These are phyloP conservation scores for Candida sp. DNA, from an alignment of 1,139 yeast genomes.

Conservation along the genomic window DNA sequence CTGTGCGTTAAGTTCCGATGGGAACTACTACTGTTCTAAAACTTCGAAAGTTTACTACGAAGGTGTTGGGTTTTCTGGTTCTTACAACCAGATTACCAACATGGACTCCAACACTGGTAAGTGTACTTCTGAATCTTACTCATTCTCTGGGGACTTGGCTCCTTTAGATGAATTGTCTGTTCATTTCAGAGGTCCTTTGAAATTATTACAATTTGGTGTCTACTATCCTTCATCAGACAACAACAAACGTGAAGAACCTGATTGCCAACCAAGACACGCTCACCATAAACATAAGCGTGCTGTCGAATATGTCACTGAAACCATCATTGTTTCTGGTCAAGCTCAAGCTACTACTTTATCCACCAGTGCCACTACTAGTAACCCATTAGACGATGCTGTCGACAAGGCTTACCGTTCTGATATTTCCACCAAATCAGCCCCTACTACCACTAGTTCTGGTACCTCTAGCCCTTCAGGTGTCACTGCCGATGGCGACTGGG, in stretches of 20 bases:
- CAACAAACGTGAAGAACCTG: slow-evolving; percentile 35
- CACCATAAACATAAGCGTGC: slow-evolving; percentile 68
- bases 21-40: slow-evolving; percentile 80
- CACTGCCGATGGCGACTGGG: slow-evolving; percentile 57
- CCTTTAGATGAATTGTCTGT: slow-evolving; percentile 74
- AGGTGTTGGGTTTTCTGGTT: slow-evolving; percentile 67
- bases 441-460: slow-evolving; percentile 39
- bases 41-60: slow-evolving; percentile 67
- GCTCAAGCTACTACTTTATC: slow-evolving; percentile 46
- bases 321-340: slow-evolving; percentile 60
- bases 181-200: slow-evolving; percentile 77
- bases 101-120: slow-evolving; percentile 43
- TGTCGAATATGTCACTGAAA: slow-evolving; percentile 68
- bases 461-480: slow-evolving; percentile 30
- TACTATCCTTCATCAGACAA: slow-evolving; percentile 45
- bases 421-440: slow-evolving; percentile 10
- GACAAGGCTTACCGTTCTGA: slow-evolving; percentile 6
- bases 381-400: slow-evolving; percentile 26
- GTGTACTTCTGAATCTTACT: slow-evolving; percentile 50
- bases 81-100: slow-evolving; percentile 56
- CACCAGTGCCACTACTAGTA: slow-evolving; percentile 18
- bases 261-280: slow-evolving; percentile 37
- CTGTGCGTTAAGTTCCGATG: slow-evolving; percentile 20
- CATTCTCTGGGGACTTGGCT: slow-evolving; percentile 60
- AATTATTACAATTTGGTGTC: slow-evolving; percentile 60